Conservation (phyloP, 2,329 filamentous ascomycete genomes). For the Ceratocystis huliohia region DNA sequence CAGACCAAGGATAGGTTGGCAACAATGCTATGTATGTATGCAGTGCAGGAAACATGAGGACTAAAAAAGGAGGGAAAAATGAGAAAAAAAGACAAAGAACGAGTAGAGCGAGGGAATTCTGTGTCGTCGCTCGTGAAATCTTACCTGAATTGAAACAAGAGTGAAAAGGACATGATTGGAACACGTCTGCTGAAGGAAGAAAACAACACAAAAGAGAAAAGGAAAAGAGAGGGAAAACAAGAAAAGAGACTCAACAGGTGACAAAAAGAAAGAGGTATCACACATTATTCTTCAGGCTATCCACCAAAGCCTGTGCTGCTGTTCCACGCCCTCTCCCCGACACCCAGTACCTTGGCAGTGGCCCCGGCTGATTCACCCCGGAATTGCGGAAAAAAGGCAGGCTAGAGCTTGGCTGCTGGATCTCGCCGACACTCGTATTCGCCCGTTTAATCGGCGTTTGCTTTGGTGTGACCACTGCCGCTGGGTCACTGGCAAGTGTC, state of each 20-base stretch:
- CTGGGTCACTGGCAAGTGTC: background rate
- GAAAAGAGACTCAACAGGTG: background rate
- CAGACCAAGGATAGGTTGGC: background rate
- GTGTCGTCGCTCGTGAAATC: conserved; percentile 2
- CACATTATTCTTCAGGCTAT: conserved; percentile 8
- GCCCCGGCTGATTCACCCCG: conserved; percentile 67
- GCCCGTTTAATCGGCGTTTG: conserved; percentile 22
- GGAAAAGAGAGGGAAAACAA: background rate
- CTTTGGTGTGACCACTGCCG: conserved; percentile 4
- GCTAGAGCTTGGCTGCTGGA: conserved; percentile 1
- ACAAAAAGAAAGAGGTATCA: background rate
- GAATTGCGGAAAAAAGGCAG: conserved; percentile 40
- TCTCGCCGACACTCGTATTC: background rate
- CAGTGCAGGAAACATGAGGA: conserved; percentile 2
- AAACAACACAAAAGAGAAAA: background rate
- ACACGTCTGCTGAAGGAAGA: background rate
- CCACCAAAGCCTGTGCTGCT: conserved; percentile 14
- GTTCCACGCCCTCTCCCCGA: conserved; percentile 10
- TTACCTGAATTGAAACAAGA: background rate
- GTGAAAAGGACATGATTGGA: conserved; percentile 1
- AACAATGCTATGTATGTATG: conserved; percentile 10
- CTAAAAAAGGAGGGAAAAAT: no score
- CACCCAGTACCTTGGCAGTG: conserved; percentile 53
- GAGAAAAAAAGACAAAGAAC: conserved; percentile 5
- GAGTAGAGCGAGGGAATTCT: background rate